Conservation (phyloP, 2,329 filamentous ascomycete genomes). For the Calonectria pseudoturangicola region DNA sequence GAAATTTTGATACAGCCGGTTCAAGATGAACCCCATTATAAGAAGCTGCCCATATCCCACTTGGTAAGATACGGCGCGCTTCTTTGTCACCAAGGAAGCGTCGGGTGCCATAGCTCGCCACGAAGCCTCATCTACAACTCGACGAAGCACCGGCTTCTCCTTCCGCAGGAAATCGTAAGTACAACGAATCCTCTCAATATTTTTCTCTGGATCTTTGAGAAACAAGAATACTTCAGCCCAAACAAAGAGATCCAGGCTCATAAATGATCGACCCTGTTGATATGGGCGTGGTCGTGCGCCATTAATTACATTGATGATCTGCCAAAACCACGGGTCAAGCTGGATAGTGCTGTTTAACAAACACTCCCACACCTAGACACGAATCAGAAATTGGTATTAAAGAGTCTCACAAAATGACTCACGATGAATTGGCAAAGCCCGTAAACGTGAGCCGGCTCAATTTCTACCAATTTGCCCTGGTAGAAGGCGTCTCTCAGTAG, state of each 20-base stretch:
- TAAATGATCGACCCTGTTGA: conserved; percentile 15
- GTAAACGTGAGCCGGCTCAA: neutral
- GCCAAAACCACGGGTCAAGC: conserved; percentile 44
- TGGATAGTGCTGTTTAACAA: conserved; percentile 31
- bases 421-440: conserved; percentile 12
- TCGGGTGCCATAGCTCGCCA: neutral
- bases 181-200: conserved; percentile 41
- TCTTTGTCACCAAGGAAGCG: neutral
- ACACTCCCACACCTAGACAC: conserved; percentile 36
- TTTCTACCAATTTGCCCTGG: conserved; percentile 8
- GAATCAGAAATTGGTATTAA: neutral
- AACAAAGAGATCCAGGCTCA: conserved; percentile 35
- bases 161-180: conserved; percentile 33
- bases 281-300: conserved; percentile 37
- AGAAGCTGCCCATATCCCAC: conserved; percentile 33
- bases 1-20: conserved; percentile 30
- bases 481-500: conserved; percentile 12
- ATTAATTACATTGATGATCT: conserved; percentile 24
- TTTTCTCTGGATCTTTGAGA: conserved; percentile 37
- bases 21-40: conserved; percentile 28
- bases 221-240: conserved; percentile 38
- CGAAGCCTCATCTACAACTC: conserved; percentile 20
- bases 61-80: conserved; percentile 29
- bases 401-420: neutral
- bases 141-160: conserved; percentile 19